Percentiles rank a stretch among this genome's conserved stretches.
Evolutionary conservation across 495 filamentous ascomycete species (phyloP).

Genomic region (Copromyces sp.): DNA sequence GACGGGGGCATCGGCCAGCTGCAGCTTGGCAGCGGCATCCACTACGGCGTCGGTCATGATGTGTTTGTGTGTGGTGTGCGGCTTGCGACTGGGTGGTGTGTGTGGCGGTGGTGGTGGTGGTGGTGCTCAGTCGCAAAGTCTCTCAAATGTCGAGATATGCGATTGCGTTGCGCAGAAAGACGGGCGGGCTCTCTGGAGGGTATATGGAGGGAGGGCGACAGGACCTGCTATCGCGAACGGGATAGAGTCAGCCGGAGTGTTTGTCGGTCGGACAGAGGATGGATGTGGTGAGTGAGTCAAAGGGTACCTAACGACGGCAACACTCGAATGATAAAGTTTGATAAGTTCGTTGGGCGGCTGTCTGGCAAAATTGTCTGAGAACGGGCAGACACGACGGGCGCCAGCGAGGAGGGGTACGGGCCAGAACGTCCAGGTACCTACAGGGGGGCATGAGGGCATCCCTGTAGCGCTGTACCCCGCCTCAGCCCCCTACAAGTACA

Average conservation of each 20-base stretch:
- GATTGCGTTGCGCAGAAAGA: neutral
- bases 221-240: neutral
- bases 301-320: neutral
- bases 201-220: neutral
- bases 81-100: neutral
- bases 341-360: neutral
- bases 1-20: conserved; percentile 48
- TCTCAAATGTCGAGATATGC: neutral
- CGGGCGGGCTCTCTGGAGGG: neutral
- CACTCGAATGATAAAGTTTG: neutral
- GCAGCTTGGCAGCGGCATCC: conserved; percentile 45
- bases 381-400: neutral
- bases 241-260: neutral
- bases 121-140: neutral
- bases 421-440: neutral
- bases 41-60: conserved; percentile 47
- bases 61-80: neutral
- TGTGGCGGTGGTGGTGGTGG: neutral
- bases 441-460: neutral
- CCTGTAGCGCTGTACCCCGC: neutral
- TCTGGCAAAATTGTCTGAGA: neutral
- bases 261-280: neutral
- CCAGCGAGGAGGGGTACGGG: neutral
- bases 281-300: neutral
- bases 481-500: neutral